Conservation (phyloP, 352 stramenopile genomes). For the Pythium rhizo-oryzae region DNA sequence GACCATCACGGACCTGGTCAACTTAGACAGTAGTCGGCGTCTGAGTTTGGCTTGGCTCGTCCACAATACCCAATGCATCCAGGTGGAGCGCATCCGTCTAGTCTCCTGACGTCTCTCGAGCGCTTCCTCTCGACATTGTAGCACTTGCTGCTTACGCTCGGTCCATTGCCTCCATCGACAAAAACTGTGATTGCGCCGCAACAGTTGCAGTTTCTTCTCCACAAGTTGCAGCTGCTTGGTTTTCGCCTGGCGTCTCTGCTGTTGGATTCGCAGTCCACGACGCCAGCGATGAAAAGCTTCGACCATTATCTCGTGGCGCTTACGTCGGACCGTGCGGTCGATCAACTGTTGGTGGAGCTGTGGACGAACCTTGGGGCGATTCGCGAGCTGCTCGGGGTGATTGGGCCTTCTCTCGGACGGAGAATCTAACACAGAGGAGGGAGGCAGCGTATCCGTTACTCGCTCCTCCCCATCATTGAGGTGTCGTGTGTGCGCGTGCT, state of each 20-base stretch:
- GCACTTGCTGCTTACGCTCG: conserved; percentile 15
- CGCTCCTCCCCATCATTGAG: background rate
- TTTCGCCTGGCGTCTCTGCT: conserved; percentile 40
- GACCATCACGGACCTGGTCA: background rate
- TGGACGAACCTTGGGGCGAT: background rate
- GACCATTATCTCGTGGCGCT: conserved; percentile 43
- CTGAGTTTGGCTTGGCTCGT: background rate
- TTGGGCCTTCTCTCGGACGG: background rate
- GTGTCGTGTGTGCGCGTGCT: background rate
- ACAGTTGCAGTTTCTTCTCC: conserved; percentile 20
- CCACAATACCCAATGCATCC: conserved; percentile 28
- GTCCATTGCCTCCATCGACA: conserved; percentile 36
- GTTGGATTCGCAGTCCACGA: conserved; percentile 60
- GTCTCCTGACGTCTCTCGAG: conserved; percentile 39
- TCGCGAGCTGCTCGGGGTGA: no score
- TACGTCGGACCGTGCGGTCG: conserved; percentile 46
- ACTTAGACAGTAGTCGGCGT: background rate
- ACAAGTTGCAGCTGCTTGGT: conserved; percentile 33
- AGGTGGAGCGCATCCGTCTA: conserved; percentile 30
- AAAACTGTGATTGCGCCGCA: conserved; percentile 45
- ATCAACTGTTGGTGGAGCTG: conserved; percentile 66
- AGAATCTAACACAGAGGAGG: background rate
- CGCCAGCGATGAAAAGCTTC: conserved; percentile 55
- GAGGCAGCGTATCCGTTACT: background rate
- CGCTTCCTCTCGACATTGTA: conserved; percentile 35